Percentiles rank a stretch among this genome's conserved stretches.
Conservation (phyloP, 2,329 filamentous ascomycete genomes). For the Colletotrichum acutatum region DNA sequence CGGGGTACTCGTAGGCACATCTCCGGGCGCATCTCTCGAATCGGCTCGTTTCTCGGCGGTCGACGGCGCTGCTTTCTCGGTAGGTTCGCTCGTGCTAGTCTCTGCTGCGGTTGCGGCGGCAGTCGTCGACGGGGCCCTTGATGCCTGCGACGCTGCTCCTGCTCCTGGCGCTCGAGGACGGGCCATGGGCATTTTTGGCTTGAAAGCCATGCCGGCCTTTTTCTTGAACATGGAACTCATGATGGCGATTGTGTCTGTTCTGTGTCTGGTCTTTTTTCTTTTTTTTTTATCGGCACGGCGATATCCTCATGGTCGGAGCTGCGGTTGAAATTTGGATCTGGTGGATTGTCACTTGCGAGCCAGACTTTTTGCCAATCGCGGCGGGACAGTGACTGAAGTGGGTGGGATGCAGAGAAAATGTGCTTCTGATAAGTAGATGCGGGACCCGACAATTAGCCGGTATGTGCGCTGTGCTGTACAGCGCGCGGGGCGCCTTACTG, state of each 20-base stretch:
- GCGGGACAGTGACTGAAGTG: conserved; percentile 5
- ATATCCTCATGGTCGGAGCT: conserved; percentile 13
- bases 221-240: conserved; percentile 79
- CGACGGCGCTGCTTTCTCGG: not conserved
- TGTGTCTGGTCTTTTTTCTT: not conserved
- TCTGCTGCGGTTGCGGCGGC: conserved; percentile 19
- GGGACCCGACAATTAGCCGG: conserved; percentile 29
- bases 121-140: conserved; percentile 38
- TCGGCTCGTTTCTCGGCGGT: not conserved
- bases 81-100: not conserved
- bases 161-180: conserved; percentile 61
- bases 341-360: conserved; percentile 1
- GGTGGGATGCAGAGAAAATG: conserved; percentile 25
- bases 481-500: conserved; percentile 29
- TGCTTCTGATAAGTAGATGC: not conserved
- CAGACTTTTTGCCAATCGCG: conserved; percentile 18
- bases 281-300: conserved; percentile 1
- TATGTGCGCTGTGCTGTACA: conserved; percentile 11
- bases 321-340: not conserved
- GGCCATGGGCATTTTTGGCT: conserved; percentile 72
- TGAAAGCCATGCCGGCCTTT: conserved; percentile 70
- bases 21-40: not conserved
- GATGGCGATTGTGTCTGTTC: conserved; percentile 42
- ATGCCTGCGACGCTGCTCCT: conserved; percentile 45
- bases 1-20: conserved; percentile 18